Percentiles rank a stretch among this genome's conserved stretches.
phyloP scores from a whole-genome alignment of 768 basidiomycete species.

The Phylloporus rhodoxanthus region DNA sequence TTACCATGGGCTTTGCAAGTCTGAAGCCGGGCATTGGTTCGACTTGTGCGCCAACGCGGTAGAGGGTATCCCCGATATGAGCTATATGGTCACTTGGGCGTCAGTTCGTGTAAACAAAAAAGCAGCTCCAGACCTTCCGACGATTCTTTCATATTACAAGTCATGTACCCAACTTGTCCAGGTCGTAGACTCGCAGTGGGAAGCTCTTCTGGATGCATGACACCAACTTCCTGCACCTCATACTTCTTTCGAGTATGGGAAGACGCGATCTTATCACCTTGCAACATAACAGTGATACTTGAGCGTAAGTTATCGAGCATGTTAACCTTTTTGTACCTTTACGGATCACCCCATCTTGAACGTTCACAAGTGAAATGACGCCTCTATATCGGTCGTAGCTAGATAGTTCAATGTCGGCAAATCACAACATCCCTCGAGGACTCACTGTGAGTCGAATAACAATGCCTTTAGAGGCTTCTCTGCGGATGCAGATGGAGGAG shows the following conservation, averaged over 20 bases:
- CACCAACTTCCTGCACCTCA: slow-evolving; percentile 81
- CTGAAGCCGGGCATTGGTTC: slow-evolving; percentile 88
- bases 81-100: slow-evolving; percentile 41
- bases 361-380: slow-evolving; percentile 84
- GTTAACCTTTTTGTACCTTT: slow-evolving; percentile 51
- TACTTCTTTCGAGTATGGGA: slow-evolving; percentile 83
- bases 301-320: not conserved
- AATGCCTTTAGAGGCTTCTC: slow-evolving; percentile 70
- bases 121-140: slow-evolving; percentile 60
- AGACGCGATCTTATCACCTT: slow-evolving; percentile 88
- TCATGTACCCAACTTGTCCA: slow-evolving; percentile 83
- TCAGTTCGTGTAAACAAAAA: not conserved
- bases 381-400: slow-evolving; percentile 96
- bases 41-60: slow-evolving; percentile 65
- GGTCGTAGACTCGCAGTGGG: slow-evolving; percentile 60
- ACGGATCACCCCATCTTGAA: slow-evolving; percentile 72
- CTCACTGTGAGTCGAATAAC: slow-evolving; percentile 88
- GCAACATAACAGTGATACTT: not conserved
- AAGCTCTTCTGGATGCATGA: slow-evolving; percentile 88
- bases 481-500: slow-evolving; percentile 59
- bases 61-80: slow-evolving; percentile 89
- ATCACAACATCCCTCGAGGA: slow-evolving; percentile 6
- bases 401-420: slow-evolving; percentile 7
- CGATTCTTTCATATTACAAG: slow-evolving; percentile 97
- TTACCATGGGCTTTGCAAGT: slow-evolving; percentile 89